These are phyloP conservation scores for Agrocybe praecox DNA, from an alignment of 768 basidiomycete species.

Conservation along the genomic window DNA sequence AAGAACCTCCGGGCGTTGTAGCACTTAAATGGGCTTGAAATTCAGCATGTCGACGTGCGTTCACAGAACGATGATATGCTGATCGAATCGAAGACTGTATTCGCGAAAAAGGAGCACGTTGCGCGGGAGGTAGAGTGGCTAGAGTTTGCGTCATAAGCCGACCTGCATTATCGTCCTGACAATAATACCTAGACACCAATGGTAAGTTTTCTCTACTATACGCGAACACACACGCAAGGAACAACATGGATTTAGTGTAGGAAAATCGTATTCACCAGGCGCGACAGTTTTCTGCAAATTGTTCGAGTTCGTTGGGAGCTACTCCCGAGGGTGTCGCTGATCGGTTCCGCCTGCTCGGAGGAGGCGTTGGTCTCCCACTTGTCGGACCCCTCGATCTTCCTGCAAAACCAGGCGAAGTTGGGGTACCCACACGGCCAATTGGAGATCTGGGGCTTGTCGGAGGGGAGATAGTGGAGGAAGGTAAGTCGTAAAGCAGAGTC, in stretches of 20 bases:
- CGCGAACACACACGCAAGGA: not conserved
- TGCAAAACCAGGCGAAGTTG: slow-evolving; percentile 59
- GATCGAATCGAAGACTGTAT: slow-evolving; percentile 87
- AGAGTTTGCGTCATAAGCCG: slow-evolving; percentile 83
- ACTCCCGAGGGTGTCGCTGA: slow-evolving; percentile 73
- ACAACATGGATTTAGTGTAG: not conserved
- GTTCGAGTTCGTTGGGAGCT: slow-evolving; percentile 69
- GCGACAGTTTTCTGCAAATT: slow-evolving; percentile 76
- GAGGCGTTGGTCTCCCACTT: slow-evolving; percentile 57
- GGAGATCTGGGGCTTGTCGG: slow-evolving; percentile 52
- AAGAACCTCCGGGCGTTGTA: slow-evolving; percentile 77
- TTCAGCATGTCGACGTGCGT: slow-evolving; percentile 76
- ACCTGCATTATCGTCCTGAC: slow-evolving; percentile 79
- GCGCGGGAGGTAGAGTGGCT: slow-evolving; percentile 76
- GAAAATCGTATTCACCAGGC: slow-evolving; percentile 62
- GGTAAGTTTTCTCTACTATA: slow-evolving; percentile 2
- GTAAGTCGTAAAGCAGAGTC: slow-evolving; percentile 78
- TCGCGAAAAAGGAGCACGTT: slow-evolving; percentile 85
- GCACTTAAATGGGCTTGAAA: slow-evolving; percentile 84
- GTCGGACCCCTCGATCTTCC: slow-evolving; percentile 51
- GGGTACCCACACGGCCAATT: slow-evolving; percentile 45
- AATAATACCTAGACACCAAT: slow-evolving; percentile 69
- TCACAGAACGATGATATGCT: slow-evolving; percentile 81
- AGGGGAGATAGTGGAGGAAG: slow-evolving; percentile 61
- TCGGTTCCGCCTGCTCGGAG: slow-evolving; percentile 60